Conservation (phyloP, 371 early-diverging fungal species). For the Mucor circinelloides region DNA sequence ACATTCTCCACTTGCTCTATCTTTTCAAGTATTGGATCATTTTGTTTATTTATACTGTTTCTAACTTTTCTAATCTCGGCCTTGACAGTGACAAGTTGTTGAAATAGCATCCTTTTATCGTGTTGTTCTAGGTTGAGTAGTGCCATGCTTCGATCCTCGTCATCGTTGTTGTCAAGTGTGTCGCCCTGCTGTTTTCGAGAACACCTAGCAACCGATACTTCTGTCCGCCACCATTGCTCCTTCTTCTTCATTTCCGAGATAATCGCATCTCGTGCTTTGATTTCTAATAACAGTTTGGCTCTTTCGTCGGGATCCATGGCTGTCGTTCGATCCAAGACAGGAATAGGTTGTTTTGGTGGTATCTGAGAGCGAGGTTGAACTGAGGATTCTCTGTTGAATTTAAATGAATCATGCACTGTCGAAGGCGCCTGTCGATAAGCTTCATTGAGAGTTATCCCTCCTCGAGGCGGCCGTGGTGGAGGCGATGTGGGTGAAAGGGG, state of each 20-base stretch:
- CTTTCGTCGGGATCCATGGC: conserved; percentile 12
- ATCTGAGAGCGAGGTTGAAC: background rate
- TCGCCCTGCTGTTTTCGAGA: background rate
- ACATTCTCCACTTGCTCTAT: conserved; percentile 51
- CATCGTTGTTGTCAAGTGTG: background rate
- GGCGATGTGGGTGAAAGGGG: background rate
- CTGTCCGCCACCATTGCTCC: conserved; percentile 48
- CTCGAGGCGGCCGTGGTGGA: conserved; percentile 17
- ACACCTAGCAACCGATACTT: conserved; percentile 29
- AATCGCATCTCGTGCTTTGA: conserved; percentile 21
- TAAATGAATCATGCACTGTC: background rate
- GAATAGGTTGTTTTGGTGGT: background rate
- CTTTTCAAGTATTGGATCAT: conserved; percentile 47
- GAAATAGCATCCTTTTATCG: conserved; percentile 39
- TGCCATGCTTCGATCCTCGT: conserved; percentile 1
- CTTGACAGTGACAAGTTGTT: conserved; percentile 42
- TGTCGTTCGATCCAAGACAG: background rate
- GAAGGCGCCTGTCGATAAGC: background rate
- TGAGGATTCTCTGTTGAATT: background rate
- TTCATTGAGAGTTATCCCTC: conserved; percentile 3
- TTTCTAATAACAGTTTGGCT: conserved; percentile 20
- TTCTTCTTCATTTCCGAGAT: conserved; percentile 39
- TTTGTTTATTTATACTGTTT: conserved; percentile 47
- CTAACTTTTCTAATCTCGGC: conserved; percentile 43
- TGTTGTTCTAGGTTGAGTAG: background rate